These are phyloP conservation scores for Nepenthes gracilis DNA, from an alignment of 148 eudicot genomes.

Conservation along the genomic window DNA sequence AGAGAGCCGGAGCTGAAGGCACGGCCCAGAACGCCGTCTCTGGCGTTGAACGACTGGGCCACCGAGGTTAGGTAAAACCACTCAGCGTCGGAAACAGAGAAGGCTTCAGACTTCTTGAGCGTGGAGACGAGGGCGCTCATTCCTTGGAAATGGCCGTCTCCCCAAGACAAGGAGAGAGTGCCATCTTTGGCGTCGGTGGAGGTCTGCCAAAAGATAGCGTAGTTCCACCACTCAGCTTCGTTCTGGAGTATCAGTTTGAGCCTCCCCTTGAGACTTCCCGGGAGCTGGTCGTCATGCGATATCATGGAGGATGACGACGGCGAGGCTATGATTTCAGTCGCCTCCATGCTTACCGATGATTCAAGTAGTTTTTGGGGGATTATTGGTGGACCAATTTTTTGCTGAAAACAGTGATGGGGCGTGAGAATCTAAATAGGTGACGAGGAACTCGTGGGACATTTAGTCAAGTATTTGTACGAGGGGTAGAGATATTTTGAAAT, in stretches of 20 bases:
- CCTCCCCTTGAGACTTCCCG: conserved; percentile 15
- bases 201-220: conserved; percentile 76
- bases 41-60: conserved; percentile 18
- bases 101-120: no score
- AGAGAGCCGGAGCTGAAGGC: conserved; percentile 33
- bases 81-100: conserved; percentile 28
- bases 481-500: no score
- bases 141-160: conserved; percentile 68
- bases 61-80: conserved; percentile 73
- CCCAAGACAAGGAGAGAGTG: conserved; percentile 38
- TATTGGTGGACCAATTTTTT: no score
- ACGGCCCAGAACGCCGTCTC: conserved; percentile 36
- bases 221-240: conserved; percentile 51
- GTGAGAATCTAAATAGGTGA: no score
- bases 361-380: no score
- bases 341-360: no score
- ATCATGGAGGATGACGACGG: conserved; percentile 10
- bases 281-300: not conserved
- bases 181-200: conserved; percentile 8
- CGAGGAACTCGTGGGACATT: no score
- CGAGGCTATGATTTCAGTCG: not conserved
- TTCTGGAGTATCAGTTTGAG: conserved; percentile 36
- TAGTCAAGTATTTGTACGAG: no score
- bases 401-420: no score
- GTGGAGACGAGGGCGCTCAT: conserved; percentile 6